Base-by-base conservation (phyloP, 148 eudicot species). In the Arbutus unedo region DNA sequence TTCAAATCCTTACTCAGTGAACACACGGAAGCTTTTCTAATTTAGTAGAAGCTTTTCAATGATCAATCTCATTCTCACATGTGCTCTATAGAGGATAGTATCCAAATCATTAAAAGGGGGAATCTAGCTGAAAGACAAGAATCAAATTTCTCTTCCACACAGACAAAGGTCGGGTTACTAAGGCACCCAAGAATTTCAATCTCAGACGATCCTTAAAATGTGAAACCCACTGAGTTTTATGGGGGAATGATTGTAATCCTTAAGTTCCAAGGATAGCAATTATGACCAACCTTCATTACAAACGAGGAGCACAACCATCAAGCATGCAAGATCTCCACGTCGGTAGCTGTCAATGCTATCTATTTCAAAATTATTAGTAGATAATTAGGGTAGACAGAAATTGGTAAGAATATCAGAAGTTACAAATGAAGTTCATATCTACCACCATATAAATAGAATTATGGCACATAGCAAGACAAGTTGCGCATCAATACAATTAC, bases 281-380 rank as follows among this genome's bases (percentile, higher is more conserved):
- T 19, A 70, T 19, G 43, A 81, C 51, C 6, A 71, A 71, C 77
- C 83, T 71, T 71, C 60, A 81, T 70, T 19, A 70, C 38, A 56
- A 78, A 50, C 16, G 41, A 49, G 82, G 31, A 70, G 19, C 56
- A 59, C 55, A 80, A 47, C 47, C 72, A 60, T 67, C 23, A 19
- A 44, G 43, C 45, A 44, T 4, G 66, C 31, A 81, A 81, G 10
- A 19, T 53, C 76, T 43, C 49, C 60, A 50, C 16, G 8, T 45
- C 31, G 43, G 76, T 64, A 50, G 76, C 47, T 48, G 55, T 19
- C 23, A 67, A 51, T 8, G 43, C 47, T 25, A 67, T 67, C 16
- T 48, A 23, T 47, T 62, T 62, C 81, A 79, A 62, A 44, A 59
- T 18, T 31, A 47, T 31, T 3, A 68, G 47, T 49, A 10, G 64